phyloP scores from a whole-genome alignment of 2,329 filamentous ascomycete species.

The Colletotrichum tropicale region DNA sequence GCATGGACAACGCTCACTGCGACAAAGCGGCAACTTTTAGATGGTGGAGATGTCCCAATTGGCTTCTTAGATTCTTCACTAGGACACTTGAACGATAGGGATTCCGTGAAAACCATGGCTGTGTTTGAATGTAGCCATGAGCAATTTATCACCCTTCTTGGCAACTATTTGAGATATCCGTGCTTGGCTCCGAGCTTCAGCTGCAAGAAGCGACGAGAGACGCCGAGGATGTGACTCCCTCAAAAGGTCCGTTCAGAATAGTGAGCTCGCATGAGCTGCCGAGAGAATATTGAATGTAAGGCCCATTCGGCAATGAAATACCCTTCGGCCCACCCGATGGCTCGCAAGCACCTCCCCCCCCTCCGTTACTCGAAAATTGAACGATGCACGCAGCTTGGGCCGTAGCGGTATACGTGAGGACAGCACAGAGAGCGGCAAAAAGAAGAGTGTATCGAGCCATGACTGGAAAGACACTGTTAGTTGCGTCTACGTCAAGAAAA shows the following conservation, averaged over 20 bases:
- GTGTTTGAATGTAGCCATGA: no score
- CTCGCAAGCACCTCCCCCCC: background rate
- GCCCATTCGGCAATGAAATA: background rate
- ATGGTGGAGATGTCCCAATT: no score
- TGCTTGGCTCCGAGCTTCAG: rapidly evolving
- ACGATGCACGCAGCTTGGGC: background rate
- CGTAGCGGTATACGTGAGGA: background rate
- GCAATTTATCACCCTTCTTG: background rate
- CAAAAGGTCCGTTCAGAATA: background rate
- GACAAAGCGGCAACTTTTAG: no score
- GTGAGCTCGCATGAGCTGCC: background rate
- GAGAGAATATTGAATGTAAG: background rate
- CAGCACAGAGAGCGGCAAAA: background rate
- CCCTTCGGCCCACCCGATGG: background rate
- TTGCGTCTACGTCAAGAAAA: background rate
- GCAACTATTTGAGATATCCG: background rate
- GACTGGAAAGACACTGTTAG: background rate
- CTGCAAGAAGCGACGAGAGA: background rate
- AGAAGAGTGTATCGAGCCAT: background rate
- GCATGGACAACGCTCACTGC: no score
- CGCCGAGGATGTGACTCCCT: background rate
- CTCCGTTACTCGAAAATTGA: background rate
- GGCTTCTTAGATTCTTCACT: no score
- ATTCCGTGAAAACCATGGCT: no score
- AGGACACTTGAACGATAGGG: no score